Percentiles rank a stretch among this genome's conserved stretches.
Evolutionary conservation across 768 basidiomycete genomes (phyloP).

Genomic region (Psilocybe subaeruginosa): DNA sequence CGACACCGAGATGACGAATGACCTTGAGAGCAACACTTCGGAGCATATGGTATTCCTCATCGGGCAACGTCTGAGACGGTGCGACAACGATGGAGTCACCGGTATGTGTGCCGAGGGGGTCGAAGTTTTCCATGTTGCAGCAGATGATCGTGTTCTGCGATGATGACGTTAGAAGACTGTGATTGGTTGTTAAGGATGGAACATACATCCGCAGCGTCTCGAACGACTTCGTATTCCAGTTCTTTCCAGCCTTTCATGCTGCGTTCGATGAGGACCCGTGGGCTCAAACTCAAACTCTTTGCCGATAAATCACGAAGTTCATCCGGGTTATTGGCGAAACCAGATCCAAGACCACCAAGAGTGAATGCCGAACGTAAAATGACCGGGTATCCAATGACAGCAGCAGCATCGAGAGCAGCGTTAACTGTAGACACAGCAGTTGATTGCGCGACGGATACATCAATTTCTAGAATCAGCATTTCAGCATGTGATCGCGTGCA

Average conservation of each 20-base stretch:
- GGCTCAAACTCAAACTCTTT: constrained; percentile 86
- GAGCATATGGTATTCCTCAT: constrained; percentile 99
- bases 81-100: constrained; percentile 99
- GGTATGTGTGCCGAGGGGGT: constrained; percentile 97
- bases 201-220: constrained; percentile 94
- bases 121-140: constrained; percentile 99
- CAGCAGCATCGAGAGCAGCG: constrained; percentile 90
- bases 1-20: constrained; percentile 86
- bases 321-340: constrained; percentile 93
- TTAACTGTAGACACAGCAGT: constrained; percentile 96
- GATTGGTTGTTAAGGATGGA: background rate
- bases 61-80: constrained; percentile 95
- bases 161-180: constrained; percentile 19
- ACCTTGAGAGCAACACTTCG: constrained; percentile 97
- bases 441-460: constrained; percentile 94
- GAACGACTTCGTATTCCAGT: constrained; percentile 98
- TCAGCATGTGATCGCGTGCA: background rate
- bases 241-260: constrained; percentile 99
- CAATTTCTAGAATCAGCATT: constrained; percentile 70
- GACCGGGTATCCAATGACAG: constrained; percentile 93
- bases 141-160: constrained; percentile 96
- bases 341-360: constrained; percentile 96
- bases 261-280: constrained; percentile 96
- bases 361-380: constrained; percentile 97
- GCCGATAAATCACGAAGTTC: constrained; percentile 95